Percentiles rank a stretch among this genome's conserved stretches.
These are phyloP conservation scores for Phialophora tarda DNA, from an alignment of 2,329 filamentous ascomycete species.

Conservation along the genomic window DNA sequence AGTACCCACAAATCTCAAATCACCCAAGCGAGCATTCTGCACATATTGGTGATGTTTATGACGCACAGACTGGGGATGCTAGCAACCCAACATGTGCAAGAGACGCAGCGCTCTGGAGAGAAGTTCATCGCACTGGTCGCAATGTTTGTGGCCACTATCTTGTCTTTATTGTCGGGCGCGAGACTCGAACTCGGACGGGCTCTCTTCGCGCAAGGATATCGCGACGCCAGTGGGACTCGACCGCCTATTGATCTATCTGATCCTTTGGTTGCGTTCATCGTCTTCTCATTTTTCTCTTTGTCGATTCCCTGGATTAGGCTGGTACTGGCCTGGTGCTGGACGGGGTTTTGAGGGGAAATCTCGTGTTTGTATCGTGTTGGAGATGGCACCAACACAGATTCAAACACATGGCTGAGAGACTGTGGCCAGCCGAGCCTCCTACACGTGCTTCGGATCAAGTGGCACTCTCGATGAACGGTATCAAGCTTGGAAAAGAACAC, in stretches of 20 bases:
- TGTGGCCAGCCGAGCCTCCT: neutral
- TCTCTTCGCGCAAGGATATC: neutral
- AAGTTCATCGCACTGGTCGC: neutral
- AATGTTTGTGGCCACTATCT: neutral
- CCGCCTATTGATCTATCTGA: neutral
- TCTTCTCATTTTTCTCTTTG: neutral
- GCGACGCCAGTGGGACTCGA: neutral
- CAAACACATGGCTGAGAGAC: neutral
- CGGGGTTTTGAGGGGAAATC: neutral
- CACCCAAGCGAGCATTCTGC: neutral
- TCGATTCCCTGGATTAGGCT: neutral
- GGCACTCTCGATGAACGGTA: too few species aligned
- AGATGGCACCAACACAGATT: neutral
- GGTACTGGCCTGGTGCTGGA: neutral
- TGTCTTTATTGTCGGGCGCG: neutral
- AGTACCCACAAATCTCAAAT: neutral
- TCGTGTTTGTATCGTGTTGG: neutral
- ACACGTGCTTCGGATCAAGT: too few species aligned
- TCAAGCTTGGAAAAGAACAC: neutral
- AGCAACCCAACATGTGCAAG: neutral
- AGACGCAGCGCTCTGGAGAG: neutral
- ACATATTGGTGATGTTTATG: neutral
- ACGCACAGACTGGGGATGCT: neutral
- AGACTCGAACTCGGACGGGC: neutral
- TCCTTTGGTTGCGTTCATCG: neutral